Base-by-base conservation (phyloP, 2,329 filamentous ascomycete genomes). In the Aspergillus arachidicola region DNA sequence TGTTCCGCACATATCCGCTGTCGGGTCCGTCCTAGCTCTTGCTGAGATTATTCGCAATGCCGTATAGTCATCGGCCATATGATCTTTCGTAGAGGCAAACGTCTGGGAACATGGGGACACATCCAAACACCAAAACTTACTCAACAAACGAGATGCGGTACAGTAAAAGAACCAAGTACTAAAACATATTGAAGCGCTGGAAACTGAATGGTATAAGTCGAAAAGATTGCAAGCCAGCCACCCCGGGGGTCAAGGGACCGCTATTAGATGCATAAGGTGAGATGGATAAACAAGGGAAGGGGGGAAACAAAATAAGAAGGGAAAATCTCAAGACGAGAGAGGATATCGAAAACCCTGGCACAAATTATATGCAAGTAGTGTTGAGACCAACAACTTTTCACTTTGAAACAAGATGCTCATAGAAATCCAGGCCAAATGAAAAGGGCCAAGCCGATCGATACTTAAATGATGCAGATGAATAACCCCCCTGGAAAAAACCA, bases 291-390 rank as follows among this genome's bases (percentile, higher is more conserved):
- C 7, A 36, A 10, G 51, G 51, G 32, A 23, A 26, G 38, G 30
- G 30, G 19, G 5, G 2, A 23, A 26, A 43, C 23, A 45, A 46
- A 59, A 38, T 51, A 38, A 41, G 30, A 46, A 58, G 48, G 36
- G 43, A 50, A 50, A 58, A 38, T 28, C 57, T 36, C 28, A 30
- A 60, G 21, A 68, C 59, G 63, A 64, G 63, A 65, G 61, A 64
- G 63, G 63, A 68, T 69, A 71, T 69, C 65, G 67, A 46, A 16
- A 65, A 61, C 57, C 66, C 58, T 64, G 60, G 63, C 60, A 66
- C 68, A 61, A 57, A 59, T 59, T 66, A 70, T 67, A 62, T 69
- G 66, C 63, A 69, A 70, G 57, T 60, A 64, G 59, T 63, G 65
- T 62, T 53, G 64, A 64, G 66, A 64, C 64, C 59, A 59, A 59